Evolutionary conservation across 805 yeast genomes (phyloP), one percentile per base, ranked within the genome.

Genomic region (Clavispora santaluciae): DNA sequence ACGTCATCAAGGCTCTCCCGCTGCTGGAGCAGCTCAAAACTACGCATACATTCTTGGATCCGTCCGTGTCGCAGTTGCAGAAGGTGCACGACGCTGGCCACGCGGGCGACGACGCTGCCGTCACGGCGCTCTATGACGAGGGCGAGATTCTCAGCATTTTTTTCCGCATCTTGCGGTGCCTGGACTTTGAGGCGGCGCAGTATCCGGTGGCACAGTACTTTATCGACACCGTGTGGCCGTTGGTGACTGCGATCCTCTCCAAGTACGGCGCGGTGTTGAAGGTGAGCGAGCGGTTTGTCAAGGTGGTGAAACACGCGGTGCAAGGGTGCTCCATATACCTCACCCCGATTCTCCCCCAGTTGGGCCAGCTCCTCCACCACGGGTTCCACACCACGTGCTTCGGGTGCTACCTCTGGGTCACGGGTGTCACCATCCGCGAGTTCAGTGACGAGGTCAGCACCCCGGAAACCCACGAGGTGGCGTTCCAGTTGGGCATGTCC

Each of bases 341-440:
- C 43, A 57, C 68, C 17, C 81, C 85, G 3, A 68, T 85, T 18
- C 65, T 90, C 15, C 75, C 79, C 3, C 70, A 76, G 11, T 74
- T 88, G 28, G 87, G 88, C 1, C 80, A 75, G 40, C 63, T 82
- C 36, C 70, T 89, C 41, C 82, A 78, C 16, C 71, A 72, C 28
- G 93, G 95, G 1, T 90, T 88, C 64, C 72, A 79, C 34, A 64
- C 65, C 21, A 83, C 83, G 16, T 76, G 79, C 25, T 77, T 67
- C 54, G 97, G 96, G 4, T 86, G 95, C 58, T 89, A 83, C 56
- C 64, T 90, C 41, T 90, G 95, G 93, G 91, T 86, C 11, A 82
- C 95, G 2, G 97, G 96, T 7, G 72, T 84, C 8, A 66, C 89
- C 21, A 78, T 86, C 39, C 78, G 86, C 42, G 91, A 86, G 45